Conservation (phyloP, 2,329 filamentous ascomycete genomes). For the Orbilia ellipsospora region DNA sequence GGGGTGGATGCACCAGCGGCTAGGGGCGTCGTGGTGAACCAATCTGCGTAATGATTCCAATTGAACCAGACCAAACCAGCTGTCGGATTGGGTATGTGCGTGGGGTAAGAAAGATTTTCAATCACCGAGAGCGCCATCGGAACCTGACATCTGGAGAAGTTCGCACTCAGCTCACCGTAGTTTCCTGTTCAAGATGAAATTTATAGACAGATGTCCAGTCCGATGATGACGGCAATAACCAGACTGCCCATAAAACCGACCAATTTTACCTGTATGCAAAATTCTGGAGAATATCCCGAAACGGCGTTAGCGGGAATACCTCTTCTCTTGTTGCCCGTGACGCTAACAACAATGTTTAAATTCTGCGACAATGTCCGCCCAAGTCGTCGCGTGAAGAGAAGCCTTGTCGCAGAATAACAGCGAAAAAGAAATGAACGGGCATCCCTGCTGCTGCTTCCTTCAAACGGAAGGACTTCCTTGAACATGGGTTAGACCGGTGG, state of each 20-base stretch:
- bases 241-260: too few relatives aligned
- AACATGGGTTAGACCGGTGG: slow-evolving; percentile 50
- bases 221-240: too few relatives aligned
- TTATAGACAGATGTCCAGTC: neutral
- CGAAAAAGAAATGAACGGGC: slow-evolving; percentile 35
- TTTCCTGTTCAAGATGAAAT: neutral
- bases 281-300: neutral
- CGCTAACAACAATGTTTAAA: neutral
- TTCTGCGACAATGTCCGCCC: slow-evolving; percentile 16
- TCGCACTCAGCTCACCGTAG: neutral
- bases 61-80: neutral
- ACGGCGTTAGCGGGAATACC: neutral
- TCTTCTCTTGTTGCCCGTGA: slow-evolving; percentile 8
- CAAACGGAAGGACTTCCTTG: slow-evolving; percentile 53
- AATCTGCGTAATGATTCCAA: slow-evolving; percentile 10
- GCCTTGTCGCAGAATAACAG: slow-evolving; percentile 23
- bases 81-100: slow-evolving; percentile 1
- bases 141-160: neutral
- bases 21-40: slow-evolving; percentile 35
- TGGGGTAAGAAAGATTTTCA: neutral
- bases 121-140: neutral
- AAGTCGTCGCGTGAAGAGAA: slow-evolving; percentile 25
- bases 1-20: slow-evolving; percentile 42
- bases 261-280: neutral
- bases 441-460: slow-evolving; percentile 43